phyloP scores from a whole-genome alignment of 352 stramenopile genomes.

The Phytophthora syringae region DNA sequence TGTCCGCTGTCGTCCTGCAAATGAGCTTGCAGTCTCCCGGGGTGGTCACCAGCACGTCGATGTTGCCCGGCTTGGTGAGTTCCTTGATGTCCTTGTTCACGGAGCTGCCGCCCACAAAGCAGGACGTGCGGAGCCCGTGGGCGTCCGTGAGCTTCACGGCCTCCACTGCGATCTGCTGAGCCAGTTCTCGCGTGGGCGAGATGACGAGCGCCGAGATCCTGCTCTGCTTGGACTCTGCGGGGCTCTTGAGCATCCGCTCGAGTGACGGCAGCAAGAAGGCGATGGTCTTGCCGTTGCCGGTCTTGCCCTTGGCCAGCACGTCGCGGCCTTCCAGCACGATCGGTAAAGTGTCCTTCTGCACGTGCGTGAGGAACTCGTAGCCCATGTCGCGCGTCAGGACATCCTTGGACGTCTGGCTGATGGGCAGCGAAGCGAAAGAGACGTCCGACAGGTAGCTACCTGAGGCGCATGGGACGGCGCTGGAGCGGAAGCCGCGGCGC shows the following conservation, averaged over 20 bases:
- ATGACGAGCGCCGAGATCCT: slow-evolving; percentile 94
- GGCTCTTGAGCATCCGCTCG: slow-evolving; percentile 75
- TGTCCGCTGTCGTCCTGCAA: slow-evolving; percentile 92
- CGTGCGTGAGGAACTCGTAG: slow-evolving; percentile 89
- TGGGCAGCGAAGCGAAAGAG: slow-evolving; percentile 50
- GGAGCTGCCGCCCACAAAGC: slow-evolving; percentile 89
- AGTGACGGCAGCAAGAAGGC: slow-evolving; percentile 82
- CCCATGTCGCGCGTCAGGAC: slow-evolving; percentile 81
- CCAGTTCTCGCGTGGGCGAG: slow-evolving; percentile 95
- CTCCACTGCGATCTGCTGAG: slow-evolving; percentile 95
- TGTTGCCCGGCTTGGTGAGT: slow-evolving; percentile 39
- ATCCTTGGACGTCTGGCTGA: slow-evolving; percentile 61
- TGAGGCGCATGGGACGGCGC: slow-evolving; percentile 12
- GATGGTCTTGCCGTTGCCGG: slow-evolving; percentile 91
- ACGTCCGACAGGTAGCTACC: slow-evolving; percentile 52
- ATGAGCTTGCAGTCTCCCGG: slow-evolving; percentile 96
- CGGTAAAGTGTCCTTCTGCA: slow-evolving; percentile 90
- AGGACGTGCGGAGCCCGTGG: slow-evolving; percentile 70
- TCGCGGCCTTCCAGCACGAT: slow-evolving; percentile 78
- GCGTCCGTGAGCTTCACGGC: slow-evolving; percentile 87
- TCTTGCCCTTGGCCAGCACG: slow-evolving; percentile 92
- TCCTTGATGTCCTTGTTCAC: slow-evolving; percentile 75
- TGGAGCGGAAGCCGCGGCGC: slow-evolving; percentile 24
- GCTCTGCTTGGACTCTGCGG: slow-evolving; percentile 58
- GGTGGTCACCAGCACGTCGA: slow-evolving; percentile 96